Percentiles rank a stretch among this genome's conserved stretches.
Evolutionary conservation across 257 asterid species (phyloP).

Genomic region (Salvia splendens): DNA sequence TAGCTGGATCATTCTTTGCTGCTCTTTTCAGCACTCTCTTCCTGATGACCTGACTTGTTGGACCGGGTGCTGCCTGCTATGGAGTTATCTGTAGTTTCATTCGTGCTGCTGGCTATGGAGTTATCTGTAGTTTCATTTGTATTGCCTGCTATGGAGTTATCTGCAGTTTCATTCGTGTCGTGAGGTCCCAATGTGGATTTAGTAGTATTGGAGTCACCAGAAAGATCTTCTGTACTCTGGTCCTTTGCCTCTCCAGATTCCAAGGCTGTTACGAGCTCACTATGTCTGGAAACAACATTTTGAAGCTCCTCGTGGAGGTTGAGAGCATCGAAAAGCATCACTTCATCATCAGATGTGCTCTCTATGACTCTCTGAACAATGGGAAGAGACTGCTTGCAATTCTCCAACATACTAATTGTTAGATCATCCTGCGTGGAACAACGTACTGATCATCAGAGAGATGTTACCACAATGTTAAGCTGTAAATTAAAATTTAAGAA

Average conservation of each 20-base stretch:
- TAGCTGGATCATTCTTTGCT: slow-evolving; percentile 24
- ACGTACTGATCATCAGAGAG: slow-evolving; percentile 2
- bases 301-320: slow-evolving; percentile 87
- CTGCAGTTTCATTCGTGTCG: slow-evolving; percentile 33
- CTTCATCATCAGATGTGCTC: slow-evolving; percentile 76
- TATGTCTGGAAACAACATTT: slow-evolving; percentile 51
- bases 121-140: slow-evolving; percentile 31
- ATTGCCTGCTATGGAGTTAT: slow-evolving; percentile 31
- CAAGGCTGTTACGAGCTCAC: slow-evolving; percentile 54
- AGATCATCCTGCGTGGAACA: slow-evolving; percentile 65
- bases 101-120: slow-evolving; percentile 30
- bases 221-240: slow-evolving; percentile 31
- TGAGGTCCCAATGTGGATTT: slow-evolving; percentile 33
- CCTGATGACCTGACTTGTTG: slow-evolving; percentile 29
- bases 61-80: slow-evolving; percentile 34
- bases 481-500: neutral
- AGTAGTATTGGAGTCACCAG: slow-evolving; percentile 33
- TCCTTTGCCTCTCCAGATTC: slow-evolving; percentile 42
- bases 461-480: neutral
- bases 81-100: slow-evolving; percentile 33
- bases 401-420: slow-evolving; percentile 64
- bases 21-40: slow-evolving; percentile 36
- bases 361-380: slow-evolving; percentile 70
- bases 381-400: slow-evolving; percentile 74
- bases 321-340: slow-evolving; percentile 80